Conservation (phyloP, 2,329 filamentous ascomycete genomes). For the Teratosphaeria zuluensis region DNA sequence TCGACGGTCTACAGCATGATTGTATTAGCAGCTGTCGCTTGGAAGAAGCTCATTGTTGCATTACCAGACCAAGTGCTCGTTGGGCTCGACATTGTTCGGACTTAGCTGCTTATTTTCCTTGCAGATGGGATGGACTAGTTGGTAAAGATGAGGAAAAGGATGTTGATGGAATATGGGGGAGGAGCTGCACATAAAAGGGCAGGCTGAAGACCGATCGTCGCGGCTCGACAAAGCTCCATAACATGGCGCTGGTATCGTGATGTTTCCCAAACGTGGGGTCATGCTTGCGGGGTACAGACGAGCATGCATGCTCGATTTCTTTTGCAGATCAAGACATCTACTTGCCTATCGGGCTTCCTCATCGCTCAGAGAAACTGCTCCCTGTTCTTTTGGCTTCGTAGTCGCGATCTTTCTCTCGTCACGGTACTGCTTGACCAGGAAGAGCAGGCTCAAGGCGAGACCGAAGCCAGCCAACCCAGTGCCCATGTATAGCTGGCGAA, state of each 20-base stretch:
- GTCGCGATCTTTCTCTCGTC: background rate
- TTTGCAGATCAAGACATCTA: background rate
- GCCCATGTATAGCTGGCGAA: slow-evolving; percentile 27
- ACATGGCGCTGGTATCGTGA: background rate
- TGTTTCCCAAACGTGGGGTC: background rate
- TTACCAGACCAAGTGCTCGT: slow-evolving; percentile 12
- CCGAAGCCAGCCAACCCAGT: slow-evolving; percentile 24
- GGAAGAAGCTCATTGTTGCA: background rate
- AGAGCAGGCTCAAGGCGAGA: slow-evolving; percentile 17
- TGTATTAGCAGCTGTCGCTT: background rate
- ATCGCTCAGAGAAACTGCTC: background rate
- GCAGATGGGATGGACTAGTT: background rate
- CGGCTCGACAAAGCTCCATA: background rate
- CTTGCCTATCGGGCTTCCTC: background rate
- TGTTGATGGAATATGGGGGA: background rate
- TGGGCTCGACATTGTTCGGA: slow-evolving; percentile 3
- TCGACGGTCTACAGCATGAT: slow-evolving; percentile 14
- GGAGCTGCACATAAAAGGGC: background rate
- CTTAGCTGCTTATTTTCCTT: background rate
- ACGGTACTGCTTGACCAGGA: slow-evolving; percentile 15
- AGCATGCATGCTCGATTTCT: background rate
- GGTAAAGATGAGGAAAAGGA: background rate
- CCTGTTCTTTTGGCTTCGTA: background rate
- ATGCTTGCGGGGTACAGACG: background rate
- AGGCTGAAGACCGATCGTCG: background rate